Conservation (phyloP, 306 rosid genomes). For the Quillaja saponaria region DNA sequence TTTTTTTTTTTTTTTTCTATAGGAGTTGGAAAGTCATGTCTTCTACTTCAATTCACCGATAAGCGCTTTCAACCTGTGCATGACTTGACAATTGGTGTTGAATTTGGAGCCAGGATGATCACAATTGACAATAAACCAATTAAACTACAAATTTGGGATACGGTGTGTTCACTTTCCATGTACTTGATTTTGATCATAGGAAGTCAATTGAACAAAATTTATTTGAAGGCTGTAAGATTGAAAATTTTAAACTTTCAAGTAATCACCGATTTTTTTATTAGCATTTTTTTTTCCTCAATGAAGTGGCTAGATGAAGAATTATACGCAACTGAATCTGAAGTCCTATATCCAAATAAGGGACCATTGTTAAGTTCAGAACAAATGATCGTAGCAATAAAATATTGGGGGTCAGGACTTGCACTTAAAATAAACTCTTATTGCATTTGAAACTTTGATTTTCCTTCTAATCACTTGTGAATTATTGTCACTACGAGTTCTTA, state of each 20-base stretch:
- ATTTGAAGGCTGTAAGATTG: background rate
- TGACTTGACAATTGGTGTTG: constrained; percentile 96
- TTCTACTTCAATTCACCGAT: constrained; percentile 94
- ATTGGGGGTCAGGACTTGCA: background rate
- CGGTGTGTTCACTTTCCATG: constrained; percentile 52
- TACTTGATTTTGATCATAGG: background rate
- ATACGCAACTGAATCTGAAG: too few species aligned
- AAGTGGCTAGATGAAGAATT: too few species aligned
- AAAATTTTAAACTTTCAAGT: too few species aligned
- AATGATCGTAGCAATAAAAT: too few species aligned
- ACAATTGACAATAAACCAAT: constrained; percentile 86
- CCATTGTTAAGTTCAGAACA: too few species aligned
- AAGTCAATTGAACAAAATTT: background rate
- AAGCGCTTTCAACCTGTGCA: constrained; percentile 97
- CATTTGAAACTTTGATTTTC: background rate
- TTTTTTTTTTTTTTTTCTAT: constrained; percentile 7
- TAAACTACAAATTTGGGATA: constrained; percentile 98
- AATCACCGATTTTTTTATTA: too few species aligned
- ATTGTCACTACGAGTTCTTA: background rate
- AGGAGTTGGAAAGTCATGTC: constrained; percentile 99
- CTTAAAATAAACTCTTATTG: background rate
- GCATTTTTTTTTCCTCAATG: background rate
- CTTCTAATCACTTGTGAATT: background rate
- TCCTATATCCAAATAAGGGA: too few species aligned
- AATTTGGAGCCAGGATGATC: constrained; percentile 98